Conservation (phyloP, 768 basidiomycete species). For the Rhizopogon vulgaris region DNA sequence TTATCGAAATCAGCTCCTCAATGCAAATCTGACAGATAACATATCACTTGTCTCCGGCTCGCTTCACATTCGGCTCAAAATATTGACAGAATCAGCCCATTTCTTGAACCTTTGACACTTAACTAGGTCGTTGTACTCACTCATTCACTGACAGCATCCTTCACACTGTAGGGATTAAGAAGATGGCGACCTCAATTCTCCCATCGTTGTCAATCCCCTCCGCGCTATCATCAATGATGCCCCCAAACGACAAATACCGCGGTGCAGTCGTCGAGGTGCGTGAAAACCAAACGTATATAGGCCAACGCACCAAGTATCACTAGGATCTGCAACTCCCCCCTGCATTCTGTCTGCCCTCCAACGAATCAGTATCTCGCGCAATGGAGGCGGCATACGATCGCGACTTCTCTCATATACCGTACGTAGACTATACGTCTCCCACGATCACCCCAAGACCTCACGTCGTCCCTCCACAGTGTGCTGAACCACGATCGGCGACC, state of each 20-base stretch:
- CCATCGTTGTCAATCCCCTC: neutral
- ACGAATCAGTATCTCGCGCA: constrained; percentile 67
- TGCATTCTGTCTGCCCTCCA: constrained; percentile 73
- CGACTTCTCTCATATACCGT: constrained; percentile 95
- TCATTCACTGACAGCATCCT: neutral
- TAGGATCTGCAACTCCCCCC: constrained; percentile 81
- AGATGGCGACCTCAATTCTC: constrained; percentile 8
- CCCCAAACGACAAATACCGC: constrained; percentile 55
- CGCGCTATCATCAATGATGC: constrained; percentile 4
- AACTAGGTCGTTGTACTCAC: neutral
- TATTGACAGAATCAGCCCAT: neutral
- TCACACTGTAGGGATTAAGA: neutral
- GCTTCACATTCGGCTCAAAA: neutral
- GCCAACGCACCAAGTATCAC: constrained; percentile 1
- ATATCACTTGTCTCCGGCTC: neutral
- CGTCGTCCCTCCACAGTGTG: constrained; percentile 42
- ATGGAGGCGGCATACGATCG: constrained; percentile 89
- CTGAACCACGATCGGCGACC: constrained; percentile 67
- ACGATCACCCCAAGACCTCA: neutral
- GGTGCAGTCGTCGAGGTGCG: constrained; percentile 87
- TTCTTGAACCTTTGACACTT: neutral
- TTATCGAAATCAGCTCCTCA: too few species aligned
- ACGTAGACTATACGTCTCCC: constrained; percentile 11
- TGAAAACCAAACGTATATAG: neutral
- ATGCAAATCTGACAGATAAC: too few species aligned